A percentile compares a stretch with the other conserved stretches of the same genome.
These are phyloP conservation scores for Ophiostoma fasciatum DNA, from an alignment of 2,329 filamentous ascomycete genomes.

Conservation along the genomic window DNA sequence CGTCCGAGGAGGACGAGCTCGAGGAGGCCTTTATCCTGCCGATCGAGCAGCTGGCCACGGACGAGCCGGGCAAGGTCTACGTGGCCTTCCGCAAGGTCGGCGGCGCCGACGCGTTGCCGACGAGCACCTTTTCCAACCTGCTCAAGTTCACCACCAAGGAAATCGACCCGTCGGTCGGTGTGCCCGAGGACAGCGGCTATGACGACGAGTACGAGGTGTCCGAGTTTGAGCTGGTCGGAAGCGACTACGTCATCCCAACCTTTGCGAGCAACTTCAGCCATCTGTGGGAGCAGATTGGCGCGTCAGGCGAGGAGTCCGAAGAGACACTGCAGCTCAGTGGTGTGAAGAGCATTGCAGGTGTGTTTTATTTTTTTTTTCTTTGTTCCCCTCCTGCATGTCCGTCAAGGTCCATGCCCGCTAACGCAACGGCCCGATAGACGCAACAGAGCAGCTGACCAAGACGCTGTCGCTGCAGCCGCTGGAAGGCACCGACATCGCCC, in stretches of 20 bases:
- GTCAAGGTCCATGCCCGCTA: too few species aligned
- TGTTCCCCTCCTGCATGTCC: neutral
- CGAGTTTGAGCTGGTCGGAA: conserved; percentile 77
- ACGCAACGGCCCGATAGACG: conserved; percentile 42
- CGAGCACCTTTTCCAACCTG: conserved; percentile 74
- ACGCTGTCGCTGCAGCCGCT: conserved; percentile 81
- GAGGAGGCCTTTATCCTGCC: conserved; percentile 93
- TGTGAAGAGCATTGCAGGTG: conserved; percentile 86
- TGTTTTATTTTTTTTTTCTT: conserved; percentile 19
- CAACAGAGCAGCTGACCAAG: conserved; percentile 79
- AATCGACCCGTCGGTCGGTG: conserved; percentile 84
- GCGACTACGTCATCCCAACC: conserved; percentile 85
- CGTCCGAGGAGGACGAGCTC: conserved; percentile 65
- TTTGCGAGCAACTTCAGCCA: conserved; percentile 94
- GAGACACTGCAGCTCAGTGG: conserved; percentile 81
- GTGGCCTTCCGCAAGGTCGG: conserved; percentile 80
- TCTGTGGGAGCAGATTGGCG: conserved; percentile 85
- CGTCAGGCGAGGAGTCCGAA: conserved; percentile 75
- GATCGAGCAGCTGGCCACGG: conserved; percentile 63
- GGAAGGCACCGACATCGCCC: conserved; percentile 81
- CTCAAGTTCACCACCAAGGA: conserved; percentile 98
- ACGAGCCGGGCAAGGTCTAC: conserved; percentile 86
- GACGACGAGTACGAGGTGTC: conserved; percentile 97
- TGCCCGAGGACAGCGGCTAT: conserved; percentile 84
- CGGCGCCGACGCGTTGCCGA: conserved; percentile 62